A percentile compares a stretch with the other conserved stretches of the same genome.
phyloP scores from a whole-genome alignment of 768 basidiomycete genomes.

The Amylocystis lapponica region DNA sequence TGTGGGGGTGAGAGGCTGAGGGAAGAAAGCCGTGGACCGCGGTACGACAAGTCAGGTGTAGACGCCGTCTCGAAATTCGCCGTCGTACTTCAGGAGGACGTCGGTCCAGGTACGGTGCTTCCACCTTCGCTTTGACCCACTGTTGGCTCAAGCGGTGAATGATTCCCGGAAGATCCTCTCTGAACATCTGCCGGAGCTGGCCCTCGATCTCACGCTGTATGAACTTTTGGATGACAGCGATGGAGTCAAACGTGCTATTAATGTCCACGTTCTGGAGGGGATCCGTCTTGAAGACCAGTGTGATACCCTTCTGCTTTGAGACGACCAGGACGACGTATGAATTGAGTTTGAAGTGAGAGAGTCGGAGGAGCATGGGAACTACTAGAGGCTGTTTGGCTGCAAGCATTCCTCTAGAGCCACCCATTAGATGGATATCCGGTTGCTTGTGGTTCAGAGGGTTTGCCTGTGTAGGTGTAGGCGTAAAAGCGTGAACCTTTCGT shows the following conservation, averaged over 20 bases:
- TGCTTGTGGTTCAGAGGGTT: constrained; percentile 94
- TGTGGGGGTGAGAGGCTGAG: constrained; percentile 14
- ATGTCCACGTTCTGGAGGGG: constrained; percentile 97
- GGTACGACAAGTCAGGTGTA: constrained; percentile 14
- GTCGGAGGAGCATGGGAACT: constrained; percentile 95
- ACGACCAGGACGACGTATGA: constrained; percentile 98
- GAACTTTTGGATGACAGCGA: constrained; percentile 96
- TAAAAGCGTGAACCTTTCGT: not conserved
- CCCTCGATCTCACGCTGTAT: constrained; percentile 97
- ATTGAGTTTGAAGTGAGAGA: constrained; percentile 90
- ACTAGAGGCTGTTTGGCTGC: constrained; percentile 93
- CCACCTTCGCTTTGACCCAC: constrained; percentile 93
- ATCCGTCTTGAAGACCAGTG: constrained; percentile 98
- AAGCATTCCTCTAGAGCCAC: constrained; percentile 80
- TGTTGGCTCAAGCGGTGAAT: constrained; percentile 94
- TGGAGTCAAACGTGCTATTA: constrained; percentile 95
- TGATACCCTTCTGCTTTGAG: constrained; percentile 96
- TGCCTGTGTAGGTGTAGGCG: constrained; percentile 44
- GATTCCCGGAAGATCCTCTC: constrained; percentile 93
- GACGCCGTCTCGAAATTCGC: constrained; percentile 12
- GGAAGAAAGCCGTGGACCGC: constrained; percentile 11
- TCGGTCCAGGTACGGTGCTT: constrained; percentile 78
- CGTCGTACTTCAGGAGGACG: constrained; percentile 26
- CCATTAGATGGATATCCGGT: constrained; percentile 83
- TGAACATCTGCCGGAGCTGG: constrained; percentile 95